phyloP scores from a whole-genome alignment of 768 basidiomycete genomes.

The Boletus vermiculosoides region DNA sequence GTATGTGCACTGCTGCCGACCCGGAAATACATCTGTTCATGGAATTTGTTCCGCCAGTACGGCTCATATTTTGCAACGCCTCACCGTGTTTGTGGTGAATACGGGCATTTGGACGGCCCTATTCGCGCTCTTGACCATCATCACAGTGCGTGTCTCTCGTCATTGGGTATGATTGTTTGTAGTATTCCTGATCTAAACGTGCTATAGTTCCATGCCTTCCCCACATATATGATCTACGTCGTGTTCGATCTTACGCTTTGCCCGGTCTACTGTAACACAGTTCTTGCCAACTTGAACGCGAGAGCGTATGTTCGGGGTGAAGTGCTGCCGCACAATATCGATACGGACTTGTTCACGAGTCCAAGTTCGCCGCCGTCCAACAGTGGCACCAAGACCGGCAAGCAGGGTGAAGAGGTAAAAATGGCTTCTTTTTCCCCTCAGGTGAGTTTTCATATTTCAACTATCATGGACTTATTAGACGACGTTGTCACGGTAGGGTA shows the following conservation, averaged over 20 bases:
- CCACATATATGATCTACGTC: background rate
- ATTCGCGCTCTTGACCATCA: slow-evolving; percentile 41
- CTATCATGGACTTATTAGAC: background rate
- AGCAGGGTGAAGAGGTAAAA: background rate
- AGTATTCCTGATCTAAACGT: background rate
- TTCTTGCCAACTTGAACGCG: slow-evolving; percentile 10
- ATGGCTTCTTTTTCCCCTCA: background rate
- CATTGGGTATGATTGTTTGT: background rate
- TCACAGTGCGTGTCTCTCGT: slow-evolving; percentile 42
- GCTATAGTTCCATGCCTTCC: background rate
- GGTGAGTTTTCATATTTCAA: background rate
- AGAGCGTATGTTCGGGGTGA: slow-evolving; percentile 8
- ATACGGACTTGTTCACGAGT: background rate
- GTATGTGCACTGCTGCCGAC: background rate
- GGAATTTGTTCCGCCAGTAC: background rate
- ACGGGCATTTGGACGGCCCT: slow-evolving; percentile 50
- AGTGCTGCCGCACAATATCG: background rate
- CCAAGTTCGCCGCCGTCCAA: no score
- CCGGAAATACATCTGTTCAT: background rate
- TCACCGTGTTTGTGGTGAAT: slow-evolving; percentile 4
- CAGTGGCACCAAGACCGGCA: no score
- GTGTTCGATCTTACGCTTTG: slow-evolving; percentile 1
- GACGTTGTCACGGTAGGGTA: background rate
- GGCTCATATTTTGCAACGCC: background rate
- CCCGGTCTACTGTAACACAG: slow-evolving; percentile 11